Conservation (phyloP, 2,329 filamentous ascomycete species). For the Polytolypa hystricis region DNA sequence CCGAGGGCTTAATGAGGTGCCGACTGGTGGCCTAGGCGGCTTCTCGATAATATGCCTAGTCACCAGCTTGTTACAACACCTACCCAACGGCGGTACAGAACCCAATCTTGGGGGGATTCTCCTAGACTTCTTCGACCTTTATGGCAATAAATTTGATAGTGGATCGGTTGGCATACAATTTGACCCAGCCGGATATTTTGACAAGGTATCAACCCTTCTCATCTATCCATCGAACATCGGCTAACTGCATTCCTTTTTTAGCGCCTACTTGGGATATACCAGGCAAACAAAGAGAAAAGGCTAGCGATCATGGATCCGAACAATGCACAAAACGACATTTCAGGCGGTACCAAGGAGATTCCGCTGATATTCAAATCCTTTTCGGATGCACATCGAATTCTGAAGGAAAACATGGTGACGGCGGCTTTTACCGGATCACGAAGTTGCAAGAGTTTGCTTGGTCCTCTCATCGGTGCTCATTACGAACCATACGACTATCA, state of each 20-base stretch:
- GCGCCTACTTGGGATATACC: slow-evolving; percentile 37
- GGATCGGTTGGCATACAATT: slow-evolving; percentile 61
- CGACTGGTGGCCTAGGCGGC: slow-evolving; percentile 80
- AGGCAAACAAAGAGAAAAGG: slow-evolving; percentile 48
- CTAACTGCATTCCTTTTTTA: slow-evolving; percentile 9
- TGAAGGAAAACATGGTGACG: slow-evolving; percentile 47
- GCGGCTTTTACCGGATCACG: slow-evolving; percentile 14
- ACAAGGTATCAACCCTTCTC: slow-evolving; percentile 68
- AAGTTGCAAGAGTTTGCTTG: slow-evolving; percentile 49
- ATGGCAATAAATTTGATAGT: slow-evolving; percentile 71
- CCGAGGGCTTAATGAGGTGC: slow-evolving; percentile 82
- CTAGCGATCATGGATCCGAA: slow-evolving; percentile 91
- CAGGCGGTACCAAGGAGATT: slow-evolving; percentile 69
- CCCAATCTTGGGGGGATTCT: slow-evolving; percentile 70
- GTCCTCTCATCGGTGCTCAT: slow-evolving; percentile 62
- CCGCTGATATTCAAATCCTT: slow-evolving; percentile 59
- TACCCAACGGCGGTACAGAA: slow-evolving; percentile 57
- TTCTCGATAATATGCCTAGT: slow-evolving; percentile 92
- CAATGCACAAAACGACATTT: slow-evolving; percentile 72
- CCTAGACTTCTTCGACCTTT: slow-evolving; percentile 80
- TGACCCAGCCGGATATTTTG: slow-evolving; percentile 60
- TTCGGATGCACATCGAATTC: slow-evolving; percentile 46
- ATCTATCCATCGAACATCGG: slow-evolving; percentile 2
- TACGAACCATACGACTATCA: slow-evolving; percentile 65
- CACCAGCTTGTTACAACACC: slow-evolving; percentile 72